Evolutionary conservation across 2,329 filamentous ascomycete species (phyloP).

Genomic region (Penicillium thymicola): DNA sequence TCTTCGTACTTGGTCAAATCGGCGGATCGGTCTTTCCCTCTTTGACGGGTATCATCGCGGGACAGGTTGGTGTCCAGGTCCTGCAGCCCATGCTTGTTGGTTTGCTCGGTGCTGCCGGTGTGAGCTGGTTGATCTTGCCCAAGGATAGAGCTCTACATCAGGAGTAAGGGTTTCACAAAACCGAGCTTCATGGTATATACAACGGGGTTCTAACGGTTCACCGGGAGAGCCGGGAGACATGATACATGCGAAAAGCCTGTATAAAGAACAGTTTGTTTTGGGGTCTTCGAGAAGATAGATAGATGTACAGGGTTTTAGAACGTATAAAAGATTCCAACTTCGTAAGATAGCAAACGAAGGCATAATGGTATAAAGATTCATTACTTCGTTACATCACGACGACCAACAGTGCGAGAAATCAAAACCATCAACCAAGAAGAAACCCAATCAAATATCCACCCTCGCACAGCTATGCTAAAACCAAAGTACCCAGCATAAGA

Average conservation of each 20-base stretch:
- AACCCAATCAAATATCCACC: background rate
- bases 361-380: conserved; percentile 22
- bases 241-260: background rate
- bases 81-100: conserved; percentile 54
- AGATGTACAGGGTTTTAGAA: background rate
- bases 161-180: conserved; percentile 12
- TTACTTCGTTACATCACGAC: conserved; percentile 20
- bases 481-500: background rate
- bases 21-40: conserved; percentile 57
- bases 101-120: conserved; percentile 46
- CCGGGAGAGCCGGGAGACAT: background rate
- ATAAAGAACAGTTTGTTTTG: background rate
- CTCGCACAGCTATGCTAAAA: background rate
- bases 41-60: conserved; percentile 53
- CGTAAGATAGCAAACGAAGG: background rate
- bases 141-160: conserved; percentile 21
- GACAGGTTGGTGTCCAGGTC: conserved; percentile 45
- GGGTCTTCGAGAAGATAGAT: background rate
- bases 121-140: conserved; percentile 47
- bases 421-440: background rate
- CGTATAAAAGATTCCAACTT: background rate
- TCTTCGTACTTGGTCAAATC: conserved; percentile 57
- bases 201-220: too few relatives aligned
- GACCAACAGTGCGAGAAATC: background rate
- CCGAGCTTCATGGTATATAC: background rate